Base-by-base conservation (phyloP, 2,329 filamentous ascomycete genomes). In the Cercospora beticola region DNA sequence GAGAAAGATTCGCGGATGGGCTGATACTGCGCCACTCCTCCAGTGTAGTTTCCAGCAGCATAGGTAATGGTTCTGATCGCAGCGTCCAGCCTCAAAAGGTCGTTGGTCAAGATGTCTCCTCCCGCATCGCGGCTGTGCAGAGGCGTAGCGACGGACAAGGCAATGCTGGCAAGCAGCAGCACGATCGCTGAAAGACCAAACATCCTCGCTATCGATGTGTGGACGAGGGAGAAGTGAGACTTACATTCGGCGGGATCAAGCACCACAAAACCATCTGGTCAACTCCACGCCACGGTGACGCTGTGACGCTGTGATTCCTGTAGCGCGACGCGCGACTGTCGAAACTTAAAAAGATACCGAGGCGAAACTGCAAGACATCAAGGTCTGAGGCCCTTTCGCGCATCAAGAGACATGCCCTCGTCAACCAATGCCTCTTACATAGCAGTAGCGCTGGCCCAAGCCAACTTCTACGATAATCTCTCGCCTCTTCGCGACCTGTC, bases 1-100 rank as follows among this genome's bases (percentile, higher is more conserved):
- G 68, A 64, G 52, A 72, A 68, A 4, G 72, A 70, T 54, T 72
- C 72, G 18, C 72, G 68, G 16, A 74, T 70, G 8, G 69, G 57
- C 43, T 69, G 52, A 62, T 73, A 74, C 2, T 36, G 63, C 2
- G 68, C 68, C 54, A 36, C 21, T n/a, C 71, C 71, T 23, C 72
- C 72, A 14, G 65, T 71, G 46, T 73, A 73, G 54, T 64, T 69
- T 16, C 62, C 65, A 10, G 68, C 70, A 2, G 68, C 69, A 33
- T 65, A 65, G 4, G 68, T 70, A 18, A 70, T 69, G 4, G 62
- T 71, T 26, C 58, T 65, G 71, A 73, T 74, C 5, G 72, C 66
- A 23, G 57, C 66, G 54, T 74, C 72, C 33, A 74, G 68, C n/a
- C 54, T 33, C 9, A 65, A 21, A 2, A 74, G 68, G 26, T 74